phyloP scores from a whole-genome alignment of 2,329 filamentous ascomycete species.

The Epichloe typhina region DNA sequence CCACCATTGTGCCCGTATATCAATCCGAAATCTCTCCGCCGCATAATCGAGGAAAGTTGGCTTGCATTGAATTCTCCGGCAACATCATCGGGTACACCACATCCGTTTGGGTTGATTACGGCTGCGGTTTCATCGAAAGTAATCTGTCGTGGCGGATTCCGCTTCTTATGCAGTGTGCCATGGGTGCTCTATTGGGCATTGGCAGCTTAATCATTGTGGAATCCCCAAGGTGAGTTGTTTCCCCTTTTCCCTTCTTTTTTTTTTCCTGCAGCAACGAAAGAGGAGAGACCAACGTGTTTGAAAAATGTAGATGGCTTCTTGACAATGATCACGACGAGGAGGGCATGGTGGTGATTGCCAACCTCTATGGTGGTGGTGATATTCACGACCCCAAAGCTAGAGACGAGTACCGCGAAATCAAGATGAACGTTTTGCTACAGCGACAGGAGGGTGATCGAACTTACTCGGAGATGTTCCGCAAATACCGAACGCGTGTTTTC shows the following conservation, averaged over 20 bases:
- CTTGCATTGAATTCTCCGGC: slow-evolving; percentile 95
- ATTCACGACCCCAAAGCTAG: slow-evolving; percentile 86
- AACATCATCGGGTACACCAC: slow-evolving; percentile 94
- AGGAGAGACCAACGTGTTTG: not conserved
- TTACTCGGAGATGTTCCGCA: slow-evolving; percentile 87
- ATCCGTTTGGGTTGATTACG: slow-evolving; percentile 98
- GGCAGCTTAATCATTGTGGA: slow-evolving; percentile 92
- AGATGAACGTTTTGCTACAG: slow-evolving; percentile 89
- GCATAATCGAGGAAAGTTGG: slow-evolving; percentile 88
- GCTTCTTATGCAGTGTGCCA: slow-evolving; percentile 81
- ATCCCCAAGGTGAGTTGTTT: slow-evolving; percentile 61
- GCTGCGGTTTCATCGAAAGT: slow-evolving; percentile 78
- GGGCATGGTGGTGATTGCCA: slow-evolving; percentile 95
- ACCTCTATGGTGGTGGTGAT: slow-evolving; percentile 89
- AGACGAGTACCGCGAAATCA: slow-evolving; percentile 96
- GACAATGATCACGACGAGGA: slow-evolving; percentile 98
- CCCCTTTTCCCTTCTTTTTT: not conserved
- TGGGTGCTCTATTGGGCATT: slow-evolving; percentile 73
- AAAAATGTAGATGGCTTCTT: slow-evolving; percentile 63
- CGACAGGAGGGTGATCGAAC: slow-evolving; percentile 90
- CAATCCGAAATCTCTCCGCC: slow-evolving; percentile 93
- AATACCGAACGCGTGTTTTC: slow-evolving; percentile 83
- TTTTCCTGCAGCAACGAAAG: not conserved
- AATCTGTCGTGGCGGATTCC: slow-evolving; percentile 86
- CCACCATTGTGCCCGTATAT: slow-evolving; percentile 86